A percentile compares a stretch with the other conserved stretches of the same genome.
These are phyloP conservation scores for Neurospora sublineolata DNA, from an alignment of 495 filamentous ascomycete species.

Conservation along the genomic window DNA sequence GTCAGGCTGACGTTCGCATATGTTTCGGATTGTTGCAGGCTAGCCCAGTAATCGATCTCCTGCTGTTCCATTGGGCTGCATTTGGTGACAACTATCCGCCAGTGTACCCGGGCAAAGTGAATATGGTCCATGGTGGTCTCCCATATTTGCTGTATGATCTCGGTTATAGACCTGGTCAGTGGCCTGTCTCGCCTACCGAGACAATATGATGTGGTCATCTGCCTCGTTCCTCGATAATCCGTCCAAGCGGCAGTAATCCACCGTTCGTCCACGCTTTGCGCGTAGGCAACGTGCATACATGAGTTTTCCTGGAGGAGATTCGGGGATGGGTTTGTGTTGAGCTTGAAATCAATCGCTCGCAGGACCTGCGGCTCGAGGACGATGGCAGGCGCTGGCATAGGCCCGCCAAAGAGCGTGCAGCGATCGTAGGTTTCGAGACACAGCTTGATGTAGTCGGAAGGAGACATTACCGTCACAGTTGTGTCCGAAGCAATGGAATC, in stretches of 20 bases:
- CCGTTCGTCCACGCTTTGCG: constrained; percentile 64
- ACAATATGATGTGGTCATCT: constrained; percentile 70
- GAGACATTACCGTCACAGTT: constrained; percentile 53
- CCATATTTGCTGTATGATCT: constrained; percentile 76
- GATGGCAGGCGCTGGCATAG: constrained; percentile 56
- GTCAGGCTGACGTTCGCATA: constrained; percentile 42
- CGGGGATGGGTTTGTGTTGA: constrained; percentile 52
- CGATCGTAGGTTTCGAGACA: constrained; percentile 83
- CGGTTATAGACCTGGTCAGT: constrained; percentile 42
- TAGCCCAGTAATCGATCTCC: constrained; percentile 56
- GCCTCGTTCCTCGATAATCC: constrained; percentile 66
- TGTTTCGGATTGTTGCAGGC: constrained; percentile 26
- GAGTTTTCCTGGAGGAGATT: constrained; percentile 74
- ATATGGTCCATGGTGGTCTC: constrained; percentile 68
- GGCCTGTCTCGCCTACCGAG: constrained; percentile 52
- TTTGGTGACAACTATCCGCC: constrained; percentile 71
- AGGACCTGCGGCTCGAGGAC: constrained; percentile 64
- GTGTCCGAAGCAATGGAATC: constrained; percentile 55
- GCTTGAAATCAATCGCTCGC: constrained; percentile 65
- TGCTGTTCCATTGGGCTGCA: constrained; percentile 58
- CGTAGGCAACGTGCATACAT: constrained; percentile 79
- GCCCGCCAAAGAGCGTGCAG: constrained; percentile 47
- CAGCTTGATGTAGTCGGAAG: constrained; percentile 53
- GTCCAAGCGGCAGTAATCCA: constrained; percentile 94
- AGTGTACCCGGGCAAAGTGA: constrained; percentile 55